Percentiles rank a stretch among this genome's conserved stretches.
Evolutionary conservation across 73 alveolate species (phyloP).

Genomic region (Blepharisma japonicum): DNA sequence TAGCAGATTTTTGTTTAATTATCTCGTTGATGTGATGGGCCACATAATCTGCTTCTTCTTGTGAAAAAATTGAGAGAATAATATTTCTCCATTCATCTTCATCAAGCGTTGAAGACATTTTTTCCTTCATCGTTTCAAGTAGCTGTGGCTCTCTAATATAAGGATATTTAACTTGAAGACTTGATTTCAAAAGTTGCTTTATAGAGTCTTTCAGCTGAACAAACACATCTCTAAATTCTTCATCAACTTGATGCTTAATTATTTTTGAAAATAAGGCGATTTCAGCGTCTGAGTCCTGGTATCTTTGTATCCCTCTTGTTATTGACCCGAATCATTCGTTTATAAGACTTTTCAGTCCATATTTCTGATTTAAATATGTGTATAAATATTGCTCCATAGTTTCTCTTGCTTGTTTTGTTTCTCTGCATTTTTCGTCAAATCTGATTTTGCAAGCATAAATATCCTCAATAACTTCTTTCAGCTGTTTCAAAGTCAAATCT

Average conservation of each 20-base stretch:
- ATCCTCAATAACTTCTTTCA: conserved; percentile 73
- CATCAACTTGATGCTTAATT: conserved; percentile 82
- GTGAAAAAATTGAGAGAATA: conserved; percentile 89
- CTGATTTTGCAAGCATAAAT: conserved; percentile 64
- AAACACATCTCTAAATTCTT: conserved; percentile 69
- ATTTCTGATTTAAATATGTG: conserved; percentile 75
- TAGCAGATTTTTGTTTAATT: conserved; percentile 40
- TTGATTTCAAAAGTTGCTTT: conserved; percentile 52
- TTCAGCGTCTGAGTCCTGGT: conserved; percentile 70
- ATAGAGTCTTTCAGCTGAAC: conserved; percentile 59
- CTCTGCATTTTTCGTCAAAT: conserved; percentile 74
- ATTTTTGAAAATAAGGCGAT: conserved; percentile 77
- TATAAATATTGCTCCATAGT: conserved; percentile 87
- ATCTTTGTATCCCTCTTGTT: conserved; percentile 70
- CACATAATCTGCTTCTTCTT: conserved; percentile 74
- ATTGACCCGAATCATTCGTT: conserved; percentile 84
- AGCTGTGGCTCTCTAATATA: conserved; percentile 84
- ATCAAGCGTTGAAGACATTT: conserved; percentile 73
- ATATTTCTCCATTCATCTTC: conserved; percentile 93
- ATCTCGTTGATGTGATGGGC: not conserved
- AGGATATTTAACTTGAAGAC: conserved; percentile 71
- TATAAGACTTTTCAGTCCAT: conserved; percentile 84
- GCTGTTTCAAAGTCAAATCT: conserved; percentile 44
- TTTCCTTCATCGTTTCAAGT: conserved; percentile 58
- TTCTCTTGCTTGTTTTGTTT: conserved; percentile 68